phyloP scores from a whole-genome alignment of 139 green algal genomes.

The Microglena sp. region DNA sequence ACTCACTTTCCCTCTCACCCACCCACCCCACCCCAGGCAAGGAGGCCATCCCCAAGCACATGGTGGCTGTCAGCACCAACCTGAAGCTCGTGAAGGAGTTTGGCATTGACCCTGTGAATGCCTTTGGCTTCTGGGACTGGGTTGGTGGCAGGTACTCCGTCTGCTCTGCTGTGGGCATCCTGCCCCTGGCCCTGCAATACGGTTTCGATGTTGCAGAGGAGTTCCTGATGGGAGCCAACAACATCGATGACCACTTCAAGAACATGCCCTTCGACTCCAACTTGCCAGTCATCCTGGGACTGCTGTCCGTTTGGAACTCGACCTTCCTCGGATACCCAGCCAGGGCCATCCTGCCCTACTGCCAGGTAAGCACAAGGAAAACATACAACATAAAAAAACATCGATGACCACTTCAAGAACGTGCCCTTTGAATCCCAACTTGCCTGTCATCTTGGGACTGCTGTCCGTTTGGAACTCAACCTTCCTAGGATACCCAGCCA shows the following conservation, averaged over 20 bases:
- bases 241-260: conserved; percentile 89
- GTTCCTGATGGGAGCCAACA: conserved; percentile 50
- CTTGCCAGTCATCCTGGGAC: conserved; percentile 90
- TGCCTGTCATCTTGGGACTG: conserved; percentile 93
- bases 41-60: conserved; percentile 97
- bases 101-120: conserved; percentile 95
- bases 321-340: conserved; percentile 88
- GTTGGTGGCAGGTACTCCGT: conserved; percentile 95
- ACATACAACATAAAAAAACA: no score
- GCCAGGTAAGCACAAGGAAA: conserved; percentile 48
- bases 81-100: conserved; percentile 96
- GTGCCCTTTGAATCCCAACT: conserved; percentile 81
- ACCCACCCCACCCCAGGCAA: no score
- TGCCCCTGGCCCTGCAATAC: conserved; percentile 94
- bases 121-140: conserved; percentile 98
- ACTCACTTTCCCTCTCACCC: no score
- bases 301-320: conserved; percentile 92
- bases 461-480: conserved; percentile 91
- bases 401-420: conserved; percentile 87
- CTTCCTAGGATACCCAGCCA: conserved; percentile 84
- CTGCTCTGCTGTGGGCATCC: conserved; percentile 88
- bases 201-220: conserved; percentile 75
- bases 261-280: conserved; percentile 78
- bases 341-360: conserved; percentile 95
- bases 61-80: conserved; percentile 99